Evolutionary conservation across 2,329 filamentous ascomycete genomes (phyloP).

Genomic region (Grosmannia huntii): DNA sequence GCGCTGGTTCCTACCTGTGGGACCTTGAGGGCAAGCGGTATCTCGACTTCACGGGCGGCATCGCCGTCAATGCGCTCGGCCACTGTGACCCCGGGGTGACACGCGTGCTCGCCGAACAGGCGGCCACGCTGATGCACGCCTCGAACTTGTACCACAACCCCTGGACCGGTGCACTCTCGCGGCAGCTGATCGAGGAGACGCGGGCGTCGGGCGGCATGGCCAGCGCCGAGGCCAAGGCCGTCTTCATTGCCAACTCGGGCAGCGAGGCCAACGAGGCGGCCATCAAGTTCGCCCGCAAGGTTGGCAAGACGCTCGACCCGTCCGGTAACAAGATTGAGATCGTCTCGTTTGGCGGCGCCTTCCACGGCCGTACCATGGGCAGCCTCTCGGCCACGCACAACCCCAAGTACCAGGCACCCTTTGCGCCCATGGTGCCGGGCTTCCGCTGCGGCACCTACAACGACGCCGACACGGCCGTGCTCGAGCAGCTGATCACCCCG

Average conservation of each 20-base stretch:
- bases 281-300: constrained; percentile 92
- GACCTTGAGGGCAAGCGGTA: constrained; percentile 83
- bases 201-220: constrained; percentile 69
- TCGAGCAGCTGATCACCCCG: constrained; percentile 65
- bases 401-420: constrained; percentile 93
- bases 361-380: constrained; percentile 96
- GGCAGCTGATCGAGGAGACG: constrained; percentile 74
- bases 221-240: constrained; percentile 42
- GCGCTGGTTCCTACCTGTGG: constrained; percentile 77
- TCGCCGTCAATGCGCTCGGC: constrained; percentile 86
- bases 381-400: constrained; percentile 92
- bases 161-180: constrained; percentile 83
- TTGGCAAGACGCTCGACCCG: constrained; percentile 62
- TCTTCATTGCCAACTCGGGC: constrained; percentile 93
- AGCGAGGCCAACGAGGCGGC: constrained; percentile 96
- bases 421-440: constrained; percentile 88
- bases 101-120: constrained; percentile 51
- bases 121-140: constrained; percentile 71
- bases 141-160: constrained; percentile 97
- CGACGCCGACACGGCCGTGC: constrained; percentile 60
- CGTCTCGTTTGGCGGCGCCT: constrained; percentile 82
- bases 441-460: constrained; percentile 83
- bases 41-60: constrained; percentile 89
- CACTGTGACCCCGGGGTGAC: constrained; percentile 76
- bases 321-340: constrained; percentile 66